Conservation (phyloP, 331 rosid genomes). For the Pyrus hybrid region DNA sequence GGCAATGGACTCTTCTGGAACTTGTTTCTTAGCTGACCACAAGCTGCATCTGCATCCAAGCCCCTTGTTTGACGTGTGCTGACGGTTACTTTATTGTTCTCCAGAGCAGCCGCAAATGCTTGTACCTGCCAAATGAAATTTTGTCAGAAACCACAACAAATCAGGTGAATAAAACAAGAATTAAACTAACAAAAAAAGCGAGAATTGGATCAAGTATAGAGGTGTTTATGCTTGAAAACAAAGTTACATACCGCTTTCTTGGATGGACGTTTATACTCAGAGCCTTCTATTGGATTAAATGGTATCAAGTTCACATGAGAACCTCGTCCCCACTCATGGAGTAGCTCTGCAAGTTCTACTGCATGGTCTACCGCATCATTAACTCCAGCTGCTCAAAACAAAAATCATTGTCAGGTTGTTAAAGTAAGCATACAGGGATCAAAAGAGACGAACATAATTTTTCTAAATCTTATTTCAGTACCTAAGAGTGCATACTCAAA, state of each 20-base stretch:
- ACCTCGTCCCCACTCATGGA: conserved; percentile 51
- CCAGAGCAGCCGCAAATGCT: conserved; percentile 75
- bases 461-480: conserved; percentile 13
- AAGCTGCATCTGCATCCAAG: conserved; percentile 93
- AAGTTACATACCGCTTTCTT: conserved; percentile 61
- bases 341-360: conserved; percentile 71
- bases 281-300: conserved; percentile 89
- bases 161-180: neutral
- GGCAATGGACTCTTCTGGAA: conserved; percentile 80
- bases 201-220: neutral
- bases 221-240: neutral
- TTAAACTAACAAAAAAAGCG: neutral
- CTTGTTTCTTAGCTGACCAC: conserved; percentile 88
- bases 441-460: neutral
- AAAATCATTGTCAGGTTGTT: neutral
- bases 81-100: conserved; percentile 60
- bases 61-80: conserved; percentile 90
- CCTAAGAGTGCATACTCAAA: conserved; percentile 98
- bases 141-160: neutral
- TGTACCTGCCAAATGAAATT: conserved; percentile 38
- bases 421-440: neutral
- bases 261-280: conserved; percentile 80
- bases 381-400: conserved; percentile 70
- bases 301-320: conserved; percentile 96
- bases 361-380: conserved; percentile 80